Conservation (phyloP, 176 grass and related monocot species). For the Eragrostis nindensis region DNA sequence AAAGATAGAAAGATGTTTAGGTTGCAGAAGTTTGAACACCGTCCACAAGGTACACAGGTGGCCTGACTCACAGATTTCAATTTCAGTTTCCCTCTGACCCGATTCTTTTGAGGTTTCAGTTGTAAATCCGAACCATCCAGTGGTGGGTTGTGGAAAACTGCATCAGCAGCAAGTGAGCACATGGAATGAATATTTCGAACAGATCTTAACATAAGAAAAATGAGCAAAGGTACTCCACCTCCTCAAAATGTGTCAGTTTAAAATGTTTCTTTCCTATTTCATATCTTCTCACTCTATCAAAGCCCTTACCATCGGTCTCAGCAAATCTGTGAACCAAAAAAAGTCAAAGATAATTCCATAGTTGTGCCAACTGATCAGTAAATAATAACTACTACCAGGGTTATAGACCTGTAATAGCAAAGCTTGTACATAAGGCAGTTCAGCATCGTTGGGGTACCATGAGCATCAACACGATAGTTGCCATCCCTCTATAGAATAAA, state of each 20-base stretch:
- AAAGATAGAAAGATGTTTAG: neutral
- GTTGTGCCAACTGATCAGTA: neutral
- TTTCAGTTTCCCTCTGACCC: conserved; percentile 82
- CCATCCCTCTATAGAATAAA: conserved; percentile 65
- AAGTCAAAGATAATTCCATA: conserved; percentile 13
- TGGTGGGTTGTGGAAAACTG: conserved; percentile 98
- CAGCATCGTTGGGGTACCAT: conserved; percentile 91
- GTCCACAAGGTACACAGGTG: neutral
- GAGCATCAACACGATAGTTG: conserved; percentile 89
- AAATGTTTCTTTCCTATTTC: conserved; percentile 99
- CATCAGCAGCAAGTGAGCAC: conserved; percentile 15
- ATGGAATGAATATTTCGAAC: neutral
- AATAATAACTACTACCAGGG: no score
- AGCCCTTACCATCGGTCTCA: conserved; percentile 93
- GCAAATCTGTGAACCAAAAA: conserved; percentile 69
- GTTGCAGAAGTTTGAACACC: neutral
- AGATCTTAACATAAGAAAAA: neutral
- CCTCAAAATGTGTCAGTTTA: conserved; percentile 98
- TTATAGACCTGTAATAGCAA: conserved; percentile 90
- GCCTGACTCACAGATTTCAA: conserved; percentile 68
- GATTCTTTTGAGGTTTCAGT: conserved; percentile 91
- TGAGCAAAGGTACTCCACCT: conserved; percentile 50
- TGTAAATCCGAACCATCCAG: conserved; percentile 99
- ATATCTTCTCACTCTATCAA: conserved; percentile 93
- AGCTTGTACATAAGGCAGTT: conserved; percentile 99